Evolutionary conservation across 805 yeast genomes (phyloP).

Genomic region (Scheffersomyces ergatensis): DNA sequence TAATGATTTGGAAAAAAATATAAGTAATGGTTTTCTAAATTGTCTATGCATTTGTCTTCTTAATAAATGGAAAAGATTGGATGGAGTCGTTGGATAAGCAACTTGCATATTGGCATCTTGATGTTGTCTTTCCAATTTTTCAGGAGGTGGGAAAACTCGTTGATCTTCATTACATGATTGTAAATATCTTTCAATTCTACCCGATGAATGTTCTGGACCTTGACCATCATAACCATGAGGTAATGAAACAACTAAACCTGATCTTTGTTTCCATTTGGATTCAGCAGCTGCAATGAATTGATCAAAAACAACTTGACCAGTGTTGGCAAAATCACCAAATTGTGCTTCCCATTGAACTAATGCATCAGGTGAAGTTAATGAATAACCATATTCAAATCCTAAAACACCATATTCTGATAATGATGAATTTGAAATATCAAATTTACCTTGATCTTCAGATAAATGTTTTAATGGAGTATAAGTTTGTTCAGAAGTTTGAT

Average conservation of each 20-base stretch:
- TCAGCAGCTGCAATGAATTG: constrained; percentile 97
- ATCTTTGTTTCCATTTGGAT: constrained; percentile 98
- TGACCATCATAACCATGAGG: constrained; percentile 99
- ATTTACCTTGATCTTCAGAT: constrained; percentile 78
- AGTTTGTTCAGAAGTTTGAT: constrained; percentile 80
- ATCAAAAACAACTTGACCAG: constrained; percentile 96
- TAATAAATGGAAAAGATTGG: constrained; percentile 91
- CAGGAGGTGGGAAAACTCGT: constrained; percentile 86
- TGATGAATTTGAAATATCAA: constrained; percentile 89
- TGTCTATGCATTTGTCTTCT: constrained; percentile 99
- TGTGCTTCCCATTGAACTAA: constrained; percentile 99
- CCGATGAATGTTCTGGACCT: constrained; percentile 99
- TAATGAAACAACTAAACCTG: constrained; percentile 89
- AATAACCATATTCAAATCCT: constrained; percentile 99
- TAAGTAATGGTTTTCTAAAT: constrained; percentile 86
- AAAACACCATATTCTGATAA: constrained; percentile 98
- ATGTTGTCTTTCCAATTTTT: constrained; percentile 92
- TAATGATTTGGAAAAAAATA: constrained; percentile 89
- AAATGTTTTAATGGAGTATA: constrained; percentile 84
- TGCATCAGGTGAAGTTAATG: constrained; percentile 95
- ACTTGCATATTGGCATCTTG: constrained; percentile 98
- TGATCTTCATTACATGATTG: constrained; percentile 96
- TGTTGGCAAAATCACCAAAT: constrained; percentile 99
- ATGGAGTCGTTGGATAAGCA: constrained; percentile 97
- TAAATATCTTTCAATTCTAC: constrained; percentile 94